phyloP scores from a whole-genome alignment of 139 green algal genomes.

The Asterochloris erici region DNA sequence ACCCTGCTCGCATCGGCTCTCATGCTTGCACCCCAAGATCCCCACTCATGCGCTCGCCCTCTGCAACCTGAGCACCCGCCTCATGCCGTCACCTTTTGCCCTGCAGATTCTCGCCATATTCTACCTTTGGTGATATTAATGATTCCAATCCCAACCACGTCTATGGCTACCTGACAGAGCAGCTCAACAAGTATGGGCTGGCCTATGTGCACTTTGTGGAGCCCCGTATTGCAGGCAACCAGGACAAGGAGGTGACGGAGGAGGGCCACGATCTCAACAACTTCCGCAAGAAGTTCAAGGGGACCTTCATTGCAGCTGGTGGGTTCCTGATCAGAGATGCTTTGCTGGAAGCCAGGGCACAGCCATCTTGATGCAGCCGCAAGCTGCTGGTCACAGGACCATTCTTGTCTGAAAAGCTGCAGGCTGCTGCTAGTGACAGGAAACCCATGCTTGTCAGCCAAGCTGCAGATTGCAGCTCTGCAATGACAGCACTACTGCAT shows the following conservation, averaged over 20 bases:
- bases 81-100: neutral
- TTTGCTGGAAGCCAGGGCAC: too few species aligned
- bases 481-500: too few species aligned
- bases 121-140: slow-evolving; percentile 31
- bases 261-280: slow-evolving; percentile 36
- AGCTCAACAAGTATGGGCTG: slow-evolving; percentile 58
- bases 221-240: slow-evolving; percentile 38
- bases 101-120: slow-evolving; percentile 51
- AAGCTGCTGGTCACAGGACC: too few species aligned
- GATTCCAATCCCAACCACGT: slow-evolving; percentile 32
- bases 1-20: neutral
- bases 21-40: neutral
- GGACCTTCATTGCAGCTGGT: slow-evolving; percentile 67
- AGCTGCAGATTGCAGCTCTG: too few species aligned
- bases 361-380: too few species aligned
- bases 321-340: slow-evolving; percentile 30
- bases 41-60: neutral
- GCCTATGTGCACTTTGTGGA: slow-evolving; percentile 80
- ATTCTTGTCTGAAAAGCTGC: too few species aligned
- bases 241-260: neutral
- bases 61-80: neutral
- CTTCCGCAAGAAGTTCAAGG: slow-evolving; percentile 53
- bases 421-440: too few species aligned
- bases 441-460: too few species aligned
- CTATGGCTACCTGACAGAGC: slow-evolving; percentile 62